phyloP scores from a whole-genome alignment of 176 grass and related monocot genomes.

The Secale cereale region DNA sequence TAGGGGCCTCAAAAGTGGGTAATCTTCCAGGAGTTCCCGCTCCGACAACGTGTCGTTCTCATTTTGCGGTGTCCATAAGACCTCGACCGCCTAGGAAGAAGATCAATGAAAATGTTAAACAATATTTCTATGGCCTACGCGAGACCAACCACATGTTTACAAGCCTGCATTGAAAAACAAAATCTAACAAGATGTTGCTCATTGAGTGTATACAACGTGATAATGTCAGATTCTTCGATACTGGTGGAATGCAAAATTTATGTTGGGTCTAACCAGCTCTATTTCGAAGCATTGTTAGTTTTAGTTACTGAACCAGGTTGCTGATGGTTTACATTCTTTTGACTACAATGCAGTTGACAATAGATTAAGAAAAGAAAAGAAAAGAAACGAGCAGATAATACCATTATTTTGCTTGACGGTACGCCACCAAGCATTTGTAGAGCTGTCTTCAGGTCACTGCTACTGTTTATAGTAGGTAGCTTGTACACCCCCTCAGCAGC shows the following conservation, averaged over 20 bases:
- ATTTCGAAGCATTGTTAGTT: not conserved
- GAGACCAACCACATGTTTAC: not conserved
- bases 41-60: slow-evolving; percentile 89
- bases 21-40: slow-evolving; percentile 89
- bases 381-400: slow-evolving; percentile 31
- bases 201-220: not conserved
- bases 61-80: slow-evolving; percentile 94
- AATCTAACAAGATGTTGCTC: not conserved
- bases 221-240: not conserved
- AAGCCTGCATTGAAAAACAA: not conserved
- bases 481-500: slow-evolving; percentile 84
- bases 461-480: slow-evolving; percentile 84
- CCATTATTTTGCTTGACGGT: slow-evolving; percentile 85
- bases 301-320: not conserved
- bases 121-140: not conserved
- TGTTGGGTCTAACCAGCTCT: not conserved
- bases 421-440: slow-evolving; percentile 82
- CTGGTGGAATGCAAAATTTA: not conserved
- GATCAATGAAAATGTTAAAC: not conserved
- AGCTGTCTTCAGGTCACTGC: slow-evolving; percentile 70
- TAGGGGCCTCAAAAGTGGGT: slow-evolving; percentile 73
- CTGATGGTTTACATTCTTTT: not conserved
- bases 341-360: not conserved
- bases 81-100: slow-evolving; percentile 71
- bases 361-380: not conserved